Conservation (phyloP, 441 rosid species). For the Pelargonium citronellum region DNA sequence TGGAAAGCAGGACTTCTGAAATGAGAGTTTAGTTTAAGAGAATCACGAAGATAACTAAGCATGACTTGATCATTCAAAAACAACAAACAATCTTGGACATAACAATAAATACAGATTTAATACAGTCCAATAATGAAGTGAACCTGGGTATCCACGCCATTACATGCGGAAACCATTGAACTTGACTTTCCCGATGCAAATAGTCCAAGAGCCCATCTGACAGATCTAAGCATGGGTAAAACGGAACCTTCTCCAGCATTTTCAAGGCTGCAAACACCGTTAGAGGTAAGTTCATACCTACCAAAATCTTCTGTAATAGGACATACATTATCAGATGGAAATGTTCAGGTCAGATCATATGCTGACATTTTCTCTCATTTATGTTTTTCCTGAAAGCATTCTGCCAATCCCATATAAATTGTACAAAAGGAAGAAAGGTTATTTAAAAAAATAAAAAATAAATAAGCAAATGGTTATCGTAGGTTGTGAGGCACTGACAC, state of each 20-base stretch:
- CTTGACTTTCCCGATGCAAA: constrained; percentile 48
- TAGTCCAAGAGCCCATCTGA: constrained; percentile 57
- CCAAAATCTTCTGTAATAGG: neutral
- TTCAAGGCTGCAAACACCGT: constrained; percentile 68
- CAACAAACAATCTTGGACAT: constrained; percentile 5
- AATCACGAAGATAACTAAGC: neutral
- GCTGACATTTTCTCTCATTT: neutral
- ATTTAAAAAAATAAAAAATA: neutral
- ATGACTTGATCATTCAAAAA: neutral
- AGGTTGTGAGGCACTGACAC: neutral
- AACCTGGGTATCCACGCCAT: constrained; percentile 72
- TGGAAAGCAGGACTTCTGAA: neutral
- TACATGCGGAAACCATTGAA: constrained; percentile 43
- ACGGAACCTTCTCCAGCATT: constrained; percentile 90
- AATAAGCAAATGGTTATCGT: neutral
- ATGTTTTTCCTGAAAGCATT: neutral
- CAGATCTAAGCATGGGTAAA: constrained; percentile 83
- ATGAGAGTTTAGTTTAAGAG: neutral
- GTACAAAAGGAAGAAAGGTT: neutral
- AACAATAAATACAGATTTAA: neutral
- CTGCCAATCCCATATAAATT: neutral
- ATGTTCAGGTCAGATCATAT: neutral
- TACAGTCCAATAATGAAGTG: neutral
- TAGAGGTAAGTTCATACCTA: neutral
- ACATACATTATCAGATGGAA: neutral